Evolutionary conservation across 495 filamentous ascomycete species (phyloP), one percentile per base, ranked within the genome.

Genomic region (Paragyromitra xinjiangensis): DNA sequence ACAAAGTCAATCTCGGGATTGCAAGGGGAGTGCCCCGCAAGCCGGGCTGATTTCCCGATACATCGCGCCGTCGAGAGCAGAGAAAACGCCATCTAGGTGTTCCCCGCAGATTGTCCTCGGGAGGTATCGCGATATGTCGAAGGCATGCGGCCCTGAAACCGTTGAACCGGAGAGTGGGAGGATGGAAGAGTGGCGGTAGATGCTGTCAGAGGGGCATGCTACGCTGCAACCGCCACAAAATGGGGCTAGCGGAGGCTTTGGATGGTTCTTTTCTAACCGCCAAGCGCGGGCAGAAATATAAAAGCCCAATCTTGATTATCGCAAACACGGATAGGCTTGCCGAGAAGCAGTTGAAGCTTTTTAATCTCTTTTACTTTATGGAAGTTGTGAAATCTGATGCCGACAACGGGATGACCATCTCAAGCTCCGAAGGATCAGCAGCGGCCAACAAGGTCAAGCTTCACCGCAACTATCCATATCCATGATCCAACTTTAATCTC

Each of bases 21-120:
- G 68, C 68, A 71, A 62, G 26, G 68, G 56, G 39, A 62, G 39
- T 63, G 55, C 40, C 24, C 26, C 44, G 42, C 39, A 29, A 39
- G 19, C 8, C 42, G 42, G 58, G 26, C 44, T n/a, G 42, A 50
- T 59, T 63, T 71, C 26, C 68, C 42, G 68, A 71, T 40, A 71
- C 42, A 71, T 62, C 68, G 68, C 44, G 68, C 56, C 11, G 68
- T 26, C 14, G 34, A 67, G 14, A 67, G 70, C 9, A 73, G 44
- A 55, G 50, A 42, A 73, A 51, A 67, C 34, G 70, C 70, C 70
- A 73, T 73, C 44, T 58, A 72, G 34, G 42, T 65, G 29, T 1
- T 40, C n/a, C 14, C 39, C 34, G 53, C 42, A 12, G 26, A 37
- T 34, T 37, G 67, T 45, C 66, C 29, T 63, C 37, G 56, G 56